A percentile compares a stretch with the other conserved stretches of the same genome.
These are phyloP conservation scores for Pichia cabralensis DNA, from an alignment of 805 yeast species.

Conservation along the genomic window DNA sequence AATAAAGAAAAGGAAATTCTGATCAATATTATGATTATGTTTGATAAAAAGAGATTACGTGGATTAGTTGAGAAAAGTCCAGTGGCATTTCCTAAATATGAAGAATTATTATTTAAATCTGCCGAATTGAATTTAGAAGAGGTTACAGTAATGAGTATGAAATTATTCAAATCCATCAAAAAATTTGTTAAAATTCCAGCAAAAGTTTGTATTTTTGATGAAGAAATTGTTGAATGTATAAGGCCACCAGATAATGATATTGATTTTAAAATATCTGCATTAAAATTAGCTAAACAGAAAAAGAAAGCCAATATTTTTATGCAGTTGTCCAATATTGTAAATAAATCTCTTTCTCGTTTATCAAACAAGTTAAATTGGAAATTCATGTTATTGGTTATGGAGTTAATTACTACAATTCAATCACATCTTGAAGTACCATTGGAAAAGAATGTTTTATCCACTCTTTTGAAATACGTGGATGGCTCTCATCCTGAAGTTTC, in stretches of 20 bases:
- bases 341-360: constrained; percentile 22
- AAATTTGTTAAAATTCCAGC: constrained; percentile 37
- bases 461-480: constrained; percentile 37
- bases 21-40: constrained; percentile 52
- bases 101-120: constrained; percentile 43
- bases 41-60: constrained; percentile 48
- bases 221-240: constrained; percentile 32
- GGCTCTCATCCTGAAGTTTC: constrained; percentile 64
- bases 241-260: constrained; percentile 50
- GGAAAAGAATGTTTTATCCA: constrained; percentile 29
- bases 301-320: constrained; percentile 38
- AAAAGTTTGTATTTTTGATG: constrained; percentile 43
- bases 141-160: constrained; percentile 45
- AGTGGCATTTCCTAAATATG: constrained; percentile 37
- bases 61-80: constrained; percentile 50
- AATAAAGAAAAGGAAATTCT: constrained; percentile 42
- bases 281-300: constrained; percentile 50
- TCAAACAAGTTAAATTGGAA: constrained; percentile 43
- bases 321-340: constrained; percentile 34
- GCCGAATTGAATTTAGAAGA: constrained; percentile 45
- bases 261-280: constrained; percentile 48
- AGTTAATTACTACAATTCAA: constrained; percentile 43
- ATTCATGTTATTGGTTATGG: constrained; percentile 36
- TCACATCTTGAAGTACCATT: constrained; percentile 39
- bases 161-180: constrained; percentile 35